Evolutionary conservation across 352 stramenopile species (phyloP).

Genomic region (Plasmopara muralis): DNA sequence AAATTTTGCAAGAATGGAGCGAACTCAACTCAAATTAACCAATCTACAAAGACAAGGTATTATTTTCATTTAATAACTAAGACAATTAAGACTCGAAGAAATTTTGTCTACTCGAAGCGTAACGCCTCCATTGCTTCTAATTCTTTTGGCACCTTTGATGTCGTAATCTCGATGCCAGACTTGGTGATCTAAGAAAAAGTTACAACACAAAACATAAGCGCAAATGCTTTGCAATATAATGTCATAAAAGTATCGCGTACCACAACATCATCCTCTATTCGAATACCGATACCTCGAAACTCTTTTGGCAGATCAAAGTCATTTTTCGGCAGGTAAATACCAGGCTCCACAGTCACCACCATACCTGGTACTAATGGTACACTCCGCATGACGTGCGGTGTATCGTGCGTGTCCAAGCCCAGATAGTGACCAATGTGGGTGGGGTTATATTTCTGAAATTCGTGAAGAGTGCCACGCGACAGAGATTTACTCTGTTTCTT

Average conservation of each 20-base stretch:
- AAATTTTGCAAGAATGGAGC: slow-evolving; percentile 44
- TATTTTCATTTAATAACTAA: too few relatives aligned
- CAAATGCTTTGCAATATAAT: background rate
- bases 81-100: slow-evolving; percentile 1
- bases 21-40: slow-evolving; percentile 21
- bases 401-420: slow-evolving; percentile 82
- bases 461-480: slow-evolving; percentile 32
- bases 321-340: slow-evolving; percentile 76
- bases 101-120: slow-evolving; percentile 26
- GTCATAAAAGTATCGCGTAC: slow-evolving; percentile 27
- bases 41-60: background rate
- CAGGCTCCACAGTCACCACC: slow-evolving; percentile 78
- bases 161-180: slow-evolving; percentile 69
- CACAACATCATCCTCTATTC: slow-evolving; percentile 82
- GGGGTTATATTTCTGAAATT: slow-evolving; percentile 81
- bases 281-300: slow-evolving; percentile 78
- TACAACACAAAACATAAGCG: slow-evolving; percentile 5
- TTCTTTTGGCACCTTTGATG: slow-evolving; percentile 60
- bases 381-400: slow-evolving; percentile 55
- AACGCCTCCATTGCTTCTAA: slow-evolving; percentile 60
- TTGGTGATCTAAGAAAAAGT: slow-evolving; percentile 50
- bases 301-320: slow-evolving; percentile 57
- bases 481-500: slow-evolving; percentile 20
- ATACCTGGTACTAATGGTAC: slow-evolving; percentile 59
- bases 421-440: slow-evolving; percentile 84